Percentiles rank a stretch among this genome's conserved stretches.
phyloP scores from a whole-genome alignment of 345 rosid genomes.

The Lumnitzera racemosa region DNA sequence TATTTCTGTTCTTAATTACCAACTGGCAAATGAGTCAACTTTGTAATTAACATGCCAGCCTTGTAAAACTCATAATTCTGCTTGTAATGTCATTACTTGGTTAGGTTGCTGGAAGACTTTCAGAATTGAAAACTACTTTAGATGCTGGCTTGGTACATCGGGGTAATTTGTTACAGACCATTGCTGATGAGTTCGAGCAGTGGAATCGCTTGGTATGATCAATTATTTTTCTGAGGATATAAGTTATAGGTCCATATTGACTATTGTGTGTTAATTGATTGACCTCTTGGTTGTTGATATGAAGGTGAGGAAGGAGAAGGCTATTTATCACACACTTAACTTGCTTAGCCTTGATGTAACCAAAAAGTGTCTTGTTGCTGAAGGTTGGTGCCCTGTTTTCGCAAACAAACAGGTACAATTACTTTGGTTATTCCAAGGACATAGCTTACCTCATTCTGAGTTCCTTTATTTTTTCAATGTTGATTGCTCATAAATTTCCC shows the following conservation, averaged over 20 bases:
- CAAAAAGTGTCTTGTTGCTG: conserved; percentile 90
- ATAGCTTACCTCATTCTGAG: neutral
- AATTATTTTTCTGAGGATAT: neutral
- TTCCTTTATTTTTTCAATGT: neutral
- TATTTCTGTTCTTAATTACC: too few species aligned
- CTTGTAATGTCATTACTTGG: conserved; percentile 2
- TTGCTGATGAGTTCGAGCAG: conserved; percentile 70
- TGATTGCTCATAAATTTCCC: neutral
- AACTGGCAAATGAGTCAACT: too few species aligned
- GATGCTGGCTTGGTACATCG: conserved; percentile 64
- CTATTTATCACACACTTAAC: conserved; percentile 79
- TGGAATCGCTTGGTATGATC: conserved; percentile 70
- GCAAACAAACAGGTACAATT: conserved; percentile 64
- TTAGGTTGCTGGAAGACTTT: conserved; percentile 64
- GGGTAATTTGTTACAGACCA: conserved; percentile 53
- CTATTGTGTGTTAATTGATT: neutral
- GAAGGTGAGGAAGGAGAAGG: conserved; percentile 91
- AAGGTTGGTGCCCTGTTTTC: conserved; percentile 95
- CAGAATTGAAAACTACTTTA: conserved; percentile 71
- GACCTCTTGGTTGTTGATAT: conserved; percentile 4
- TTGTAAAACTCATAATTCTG: neutral
- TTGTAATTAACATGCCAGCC: neutral
- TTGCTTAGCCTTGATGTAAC: conserved; percentile 98
- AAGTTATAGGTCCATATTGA: neutral
- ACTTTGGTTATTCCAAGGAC: conserved; percentile 7